Evolutionary conservation across 768 basidiomycete species (phyloP).

Genomic region (Ephemerocybe angulata): DNA sequence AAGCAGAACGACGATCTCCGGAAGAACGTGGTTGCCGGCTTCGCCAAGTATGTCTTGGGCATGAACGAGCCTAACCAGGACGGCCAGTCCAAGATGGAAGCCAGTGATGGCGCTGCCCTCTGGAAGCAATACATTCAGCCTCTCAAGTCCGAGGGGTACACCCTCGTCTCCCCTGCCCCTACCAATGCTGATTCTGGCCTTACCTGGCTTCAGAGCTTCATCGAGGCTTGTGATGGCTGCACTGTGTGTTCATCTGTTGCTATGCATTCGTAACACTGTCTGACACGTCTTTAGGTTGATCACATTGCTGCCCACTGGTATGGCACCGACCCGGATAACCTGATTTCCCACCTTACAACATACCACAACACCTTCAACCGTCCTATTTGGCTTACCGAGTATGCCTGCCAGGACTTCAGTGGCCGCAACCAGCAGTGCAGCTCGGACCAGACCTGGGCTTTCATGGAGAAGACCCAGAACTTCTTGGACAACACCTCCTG

Average conservation of each 20-base stretch:
- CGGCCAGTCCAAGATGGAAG: conserved; percentile 58
- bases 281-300: conserved; percentile 42
- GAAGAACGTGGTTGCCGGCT: conserved; percentile 43
- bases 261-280: background rate
- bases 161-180: conserved; percentile 60
- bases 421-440: conserved; percentile 43
- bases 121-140: conserved; percentile 65
- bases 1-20: conserved; percentile 49
- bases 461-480: conserved; percentile 40
- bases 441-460: conserved; percentile 39
- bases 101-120: conserved; percentile 44
- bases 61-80: conserved; percentile 79
- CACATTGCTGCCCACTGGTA: conserved; percentile 68
- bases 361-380: conserved; percentile 42
- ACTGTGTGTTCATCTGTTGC: conserved; percentile 36
- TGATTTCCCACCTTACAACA: conserved; percentile 49
- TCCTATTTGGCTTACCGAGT: conserved; percentile 65
- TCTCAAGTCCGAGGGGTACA: conserved; percentile 52
- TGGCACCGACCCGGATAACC: conserved; percentile 40
- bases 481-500: conserved; percentile 45
- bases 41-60: conserved; percentile 50
- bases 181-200: conserved; percentile 58
- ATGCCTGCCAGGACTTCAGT: conserved; percentile 65
- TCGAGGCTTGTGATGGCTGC: conserved; percentile 50
- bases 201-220: conserved; percentile 62